These are phyloP conservation scores for Penicillium crystallinum DNA, from an alignment of 495 filamentous ascomycete genomes.

Conservation along the genomic window DNA sequence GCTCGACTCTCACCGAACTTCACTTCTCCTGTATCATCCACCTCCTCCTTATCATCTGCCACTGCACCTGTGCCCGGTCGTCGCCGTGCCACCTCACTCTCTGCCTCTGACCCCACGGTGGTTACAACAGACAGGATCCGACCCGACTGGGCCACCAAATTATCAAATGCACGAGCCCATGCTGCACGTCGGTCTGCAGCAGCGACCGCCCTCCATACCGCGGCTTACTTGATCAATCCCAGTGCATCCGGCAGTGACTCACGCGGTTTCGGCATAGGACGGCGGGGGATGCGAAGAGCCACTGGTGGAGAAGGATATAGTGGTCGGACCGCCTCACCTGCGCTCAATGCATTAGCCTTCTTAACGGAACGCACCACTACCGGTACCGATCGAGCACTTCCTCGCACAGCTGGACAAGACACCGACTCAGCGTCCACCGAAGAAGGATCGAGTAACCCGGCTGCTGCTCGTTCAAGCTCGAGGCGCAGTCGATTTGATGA, in stretches of 20 bases:
- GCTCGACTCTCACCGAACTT: conserved; percentile 40
- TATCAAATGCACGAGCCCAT: conserved; percentile 78
- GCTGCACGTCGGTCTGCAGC: conserved; percentile 83
- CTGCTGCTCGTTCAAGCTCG: conserved; percentile 51
- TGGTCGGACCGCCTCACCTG: conserved; percentile 39
- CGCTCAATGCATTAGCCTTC: conserved; percentile 47
- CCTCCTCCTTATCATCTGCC: conserved; percentile 45
- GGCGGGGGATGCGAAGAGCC: conserved; percentile 41
- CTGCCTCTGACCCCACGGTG: conserved; percentile 71
- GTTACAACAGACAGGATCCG: conserved; percentile 88
- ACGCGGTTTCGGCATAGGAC: conserved; percentile 42
- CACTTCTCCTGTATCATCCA: conserved; percentile 69
- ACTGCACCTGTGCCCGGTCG: conserved; percentile 36
- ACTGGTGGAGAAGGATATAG: conserved; percentile 30
- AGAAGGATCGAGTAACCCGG: conserved; percentile 39
- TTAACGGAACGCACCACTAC: conserved; percentile 39
- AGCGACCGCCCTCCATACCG: conserved; percentile 90
- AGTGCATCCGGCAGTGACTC: conserved; percentile 45
- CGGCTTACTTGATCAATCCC: conserved; percentile 84
- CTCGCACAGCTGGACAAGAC: conserved; percentile 29
- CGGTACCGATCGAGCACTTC: conserved; percentile 13
- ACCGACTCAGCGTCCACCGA: conserved; percentile 36
- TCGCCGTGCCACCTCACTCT: conserved; percentile 75
- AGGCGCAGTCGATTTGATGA: conserved; percentile 72
- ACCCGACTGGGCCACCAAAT: conserved; percentile 90